Evolutionary conservation across 176 grass and related monocot genomes (phyloP), one percentile per base, ranked within the genome.

Genomic region (Lolium rigidum): DNA sequence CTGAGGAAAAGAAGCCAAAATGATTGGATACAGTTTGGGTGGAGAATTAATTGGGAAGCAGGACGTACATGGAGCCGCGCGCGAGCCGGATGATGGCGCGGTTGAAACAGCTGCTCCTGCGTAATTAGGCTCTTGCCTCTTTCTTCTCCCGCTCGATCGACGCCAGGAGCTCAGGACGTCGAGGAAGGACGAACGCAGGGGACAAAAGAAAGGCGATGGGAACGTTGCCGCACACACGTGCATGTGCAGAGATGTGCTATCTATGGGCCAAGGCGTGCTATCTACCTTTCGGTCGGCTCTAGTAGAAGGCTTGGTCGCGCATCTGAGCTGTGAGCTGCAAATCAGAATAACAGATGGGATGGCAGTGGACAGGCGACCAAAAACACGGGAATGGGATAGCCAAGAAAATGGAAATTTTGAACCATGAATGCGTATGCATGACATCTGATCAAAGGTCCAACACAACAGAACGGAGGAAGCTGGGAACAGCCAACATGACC

Each of bases 11-110:
- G 3, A n/a, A 1, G 21, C 76, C 18, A 66, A 69, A 50, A 65
- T 64, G 87, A 70, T 54, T 71, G 55, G 66, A 26, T 21, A 35
- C 0, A 4, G 8, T 25, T 75, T 79, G 6, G 60, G 37, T 54
- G 60, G 44, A 15, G 46, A 51, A 17, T 74, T 74, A 74, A 74
- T 51, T 74, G 22, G 46, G 71, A 26, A 6, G 25, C 62, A 65
- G 62, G 25, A 12, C 26, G n/a, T n/a, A n/a, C 24, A 31, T 65
- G 62, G 62, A 25, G 64, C 43, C 20, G 54, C 12, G 26, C 26
- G n/a, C 26, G 26, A n/a, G 82, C 47, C 70, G 35, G 84, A 86
- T 86, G 88, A 90, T 90, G 88, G 60, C 50, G 77, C 77, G 55
- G 77, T 85, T 81, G 83, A 85, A 79, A 18, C 24, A 4, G 21